Percentiles rank a stretch among this genome's conserved stretches.
Conservation (phyloP, 257 asterid species). For the Primulina huaijiensis region DNA sequence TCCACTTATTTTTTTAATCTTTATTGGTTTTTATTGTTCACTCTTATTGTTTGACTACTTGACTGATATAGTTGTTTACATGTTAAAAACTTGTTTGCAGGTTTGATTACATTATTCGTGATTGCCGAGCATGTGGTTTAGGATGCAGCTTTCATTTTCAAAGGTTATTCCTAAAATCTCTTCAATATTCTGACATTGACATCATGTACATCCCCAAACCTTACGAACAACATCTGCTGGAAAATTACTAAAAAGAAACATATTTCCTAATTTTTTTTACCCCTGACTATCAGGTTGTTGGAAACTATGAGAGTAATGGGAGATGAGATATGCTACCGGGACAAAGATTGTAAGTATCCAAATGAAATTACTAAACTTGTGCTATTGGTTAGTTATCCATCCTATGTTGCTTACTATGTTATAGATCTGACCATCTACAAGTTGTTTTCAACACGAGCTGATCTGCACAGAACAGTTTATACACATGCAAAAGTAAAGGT, state of each 20-base stretch:
- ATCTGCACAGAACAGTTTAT: constrained; percentile 80
- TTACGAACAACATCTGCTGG: constrained; percentile 9
- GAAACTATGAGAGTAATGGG: constrained; percentile 90
- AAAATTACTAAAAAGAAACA: background rate
- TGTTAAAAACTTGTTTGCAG: constrained; percentile 35
- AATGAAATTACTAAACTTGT: background rate
- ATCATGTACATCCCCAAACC: constrained; percentile 7
- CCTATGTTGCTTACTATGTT: constrained; percentile 26
- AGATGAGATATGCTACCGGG: constrained; percentile 89
- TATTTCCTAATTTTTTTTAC: constrained; percentile 19
- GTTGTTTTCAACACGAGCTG: constrained; percentile 89
- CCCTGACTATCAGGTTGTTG: constrained; percentile 58
- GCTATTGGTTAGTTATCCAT: constrained; percentile 17
- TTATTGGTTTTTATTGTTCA: background rate
- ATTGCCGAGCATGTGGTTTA: constrained; percentile 87
- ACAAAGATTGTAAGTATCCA: constrained; percentile 69
- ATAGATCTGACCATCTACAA: constrained; percentile 85
- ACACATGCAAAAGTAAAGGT: constrained; percentile 98
- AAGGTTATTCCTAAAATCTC: constrained; percentile 44
- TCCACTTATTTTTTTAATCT: background rate
- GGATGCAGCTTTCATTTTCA: constrained; percentile 87
- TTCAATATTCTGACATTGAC: constrained; percentile 6
- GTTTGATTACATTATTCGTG: constrained; percentile 90
- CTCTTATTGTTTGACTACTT: constrained; percentile 12
- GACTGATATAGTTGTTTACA: constrained; percentile 7